Evolutionary conservation across 805 yeast species (phyloP), one percentile per base, ranked within the genome.

Genomic region (Kodamaea lidongshanica): DNA sequence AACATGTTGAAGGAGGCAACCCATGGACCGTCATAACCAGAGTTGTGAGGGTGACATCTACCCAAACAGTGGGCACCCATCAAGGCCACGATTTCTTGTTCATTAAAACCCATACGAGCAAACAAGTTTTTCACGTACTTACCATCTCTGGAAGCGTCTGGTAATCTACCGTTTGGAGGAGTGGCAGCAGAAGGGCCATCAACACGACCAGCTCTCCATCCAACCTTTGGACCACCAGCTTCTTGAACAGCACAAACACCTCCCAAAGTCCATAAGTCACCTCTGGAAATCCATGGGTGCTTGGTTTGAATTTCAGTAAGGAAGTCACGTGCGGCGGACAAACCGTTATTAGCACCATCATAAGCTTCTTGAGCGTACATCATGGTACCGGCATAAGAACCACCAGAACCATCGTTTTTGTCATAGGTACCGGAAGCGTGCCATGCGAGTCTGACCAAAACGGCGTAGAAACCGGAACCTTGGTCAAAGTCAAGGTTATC

Each of bases 231-330:
- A 9, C 86, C 86, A 23, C 70, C 74, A 64, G 75, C 54, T 37
- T 66, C 77, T 55, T 78, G 81, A 29, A 79, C 54, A 12, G 79
- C 79, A 16, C 61, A 67, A 27, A 71, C 79, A 19, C 85, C 86
- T n/a, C 74, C 82, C 19, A 79, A 56, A 7, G 86, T 79, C 77
- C 81, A 77, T 42, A 79, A 65, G 50, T 79, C 87, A 22, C 82
- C 79, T 48, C 75, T 68, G 9, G 77, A 63, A 33, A 79, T 58
- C 61, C 74, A 71, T 7, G 85, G 83, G 56, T 62, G 74, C 47
- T 71, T 62, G 25, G 54, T 57, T 45, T 67, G 65, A 45, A 79
- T 58, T 19, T 77, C 72, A 45, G 69, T 70, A 32, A 79, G 58
- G 40, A 74, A 76, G 36, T 61, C 55, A 37, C 80, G 64, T 7